phyloP scores from a whole-genome alignment of 2,329 filamentous ascomycete genomes.

The Diaporthe ilicicola region DNA sequence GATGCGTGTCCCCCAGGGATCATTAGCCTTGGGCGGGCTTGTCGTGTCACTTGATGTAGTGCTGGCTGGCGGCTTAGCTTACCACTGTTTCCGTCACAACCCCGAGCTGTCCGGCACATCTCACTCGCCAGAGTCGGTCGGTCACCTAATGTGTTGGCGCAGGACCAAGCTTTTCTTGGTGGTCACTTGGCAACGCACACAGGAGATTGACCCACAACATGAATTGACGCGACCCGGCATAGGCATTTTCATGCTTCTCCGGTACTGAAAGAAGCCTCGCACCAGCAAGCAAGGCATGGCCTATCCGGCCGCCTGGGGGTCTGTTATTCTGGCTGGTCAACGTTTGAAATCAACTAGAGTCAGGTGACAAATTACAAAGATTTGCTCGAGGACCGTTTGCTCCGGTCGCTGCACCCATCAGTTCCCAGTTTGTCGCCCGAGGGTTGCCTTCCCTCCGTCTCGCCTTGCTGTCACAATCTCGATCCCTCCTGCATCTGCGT shows the following conservation, averaged over 20 bases:
- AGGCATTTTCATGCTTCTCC: not conserved
- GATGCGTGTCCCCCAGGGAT: slow-evolving; percentile 3
- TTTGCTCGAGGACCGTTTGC: not conserved
- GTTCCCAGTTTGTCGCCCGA: not conserved
- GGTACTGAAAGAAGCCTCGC: not conserved
- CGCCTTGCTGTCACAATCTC: not conserved
- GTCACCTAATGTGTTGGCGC: not conserved
- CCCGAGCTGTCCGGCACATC: slow-evolving; percentile 1
- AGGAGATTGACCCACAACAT: slow-evolving; percentile 8
- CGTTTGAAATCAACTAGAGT: not conserved
- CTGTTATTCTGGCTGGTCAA: not conserved
- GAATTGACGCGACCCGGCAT: not conserved
- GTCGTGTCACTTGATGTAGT: slow-evolving; percentile 16
- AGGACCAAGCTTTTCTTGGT: slow-evolving; percentile 20
- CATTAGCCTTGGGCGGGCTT: not conserved
- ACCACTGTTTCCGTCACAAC: not conserved
- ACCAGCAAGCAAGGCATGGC: not conserved
- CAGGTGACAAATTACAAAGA: not conserved
- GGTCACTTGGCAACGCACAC: not conserved
- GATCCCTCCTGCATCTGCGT: not conserved
- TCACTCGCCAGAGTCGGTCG: not conserved
- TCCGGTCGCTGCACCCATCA: not conserved
- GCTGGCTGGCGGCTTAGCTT: not conserved
- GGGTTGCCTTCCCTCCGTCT: not conserved
- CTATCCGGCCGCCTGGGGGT: not conserved